Evolutionary conservation across 768 basidiomycete genomes (phyloP), one percentile per base, ranked within the genome.

Genomic region (Boletus subcaerulescens): DNA sequence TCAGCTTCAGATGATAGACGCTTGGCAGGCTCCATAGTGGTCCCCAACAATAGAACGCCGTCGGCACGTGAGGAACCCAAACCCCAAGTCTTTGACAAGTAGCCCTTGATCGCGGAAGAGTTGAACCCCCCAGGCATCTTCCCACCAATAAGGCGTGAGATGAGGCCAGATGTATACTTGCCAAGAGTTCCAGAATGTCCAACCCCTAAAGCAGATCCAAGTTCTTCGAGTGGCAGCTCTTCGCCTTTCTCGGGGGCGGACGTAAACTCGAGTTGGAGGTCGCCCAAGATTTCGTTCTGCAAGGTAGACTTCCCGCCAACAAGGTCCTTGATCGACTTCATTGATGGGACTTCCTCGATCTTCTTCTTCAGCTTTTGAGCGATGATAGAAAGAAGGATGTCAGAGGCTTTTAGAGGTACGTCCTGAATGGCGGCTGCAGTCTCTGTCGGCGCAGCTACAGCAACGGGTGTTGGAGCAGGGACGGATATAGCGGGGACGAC

Each of bases 121-220:
- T 97, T 97, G 84, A 99, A 99, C 35, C 96, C 96, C 70, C 97
- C 97, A 32, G 97, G 97, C 92, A 99, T 96, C 76, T 99, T 99
- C 45, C 86, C 86, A 54, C 94, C 92, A 48, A 98, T 80, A 68
- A 98, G 80, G 53, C 97, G 91, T 29, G 94, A 92, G 48, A 98
- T 80, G 41, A 99, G 80, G 20, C 93, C 87, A 43, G 83, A 87
- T 13, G 91, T 91, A 75, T 98, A 93, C 72, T 98, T 99, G 66
- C 97, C 97, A 26, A 96, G 84, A 5, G 79, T 67, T n/a, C 94
- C 95, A 38, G 83, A 75, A 75, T 91, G 91, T 7, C 94, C 94
- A 50, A 84, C 77, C 11, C 81, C 78, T 33, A 98, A 76, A 15
- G 91, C 86, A 29, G 93, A 81, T 40, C 94, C 97, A 11, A 99